Conservation (phyloP, 331 rosid genomes). For the Arachis monticola region DNA sequence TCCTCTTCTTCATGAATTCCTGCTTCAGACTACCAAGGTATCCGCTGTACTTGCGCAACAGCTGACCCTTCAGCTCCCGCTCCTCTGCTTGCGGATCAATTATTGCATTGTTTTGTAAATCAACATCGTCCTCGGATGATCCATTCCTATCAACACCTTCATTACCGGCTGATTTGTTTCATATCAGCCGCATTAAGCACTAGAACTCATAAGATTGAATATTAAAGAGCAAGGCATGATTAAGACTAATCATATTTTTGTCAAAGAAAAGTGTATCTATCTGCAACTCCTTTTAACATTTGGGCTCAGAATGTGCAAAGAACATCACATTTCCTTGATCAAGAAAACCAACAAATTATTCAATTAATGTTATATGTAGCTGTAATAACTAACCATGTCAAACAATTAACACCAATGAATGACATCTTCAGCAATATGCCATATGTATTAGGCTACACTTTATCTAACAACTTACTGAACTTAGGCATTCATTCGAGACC, state of each 20-base stretch:
- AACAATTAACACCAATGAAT: not conserved
- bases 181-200: not conserved
- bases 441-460: not conserved
- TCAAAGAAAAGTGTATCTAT: not conserved
- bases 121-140: constrained; percentile 68
- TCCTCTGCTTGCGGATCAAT: constrained; percentile 80
- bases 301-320: not conserved
- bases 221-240: not conserved
- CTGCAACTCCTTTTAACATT: not conserved
- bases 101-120: constrained; percentile 47
- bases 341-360: not conserved
- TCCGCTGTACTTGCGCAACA: constrained; percentile 80
- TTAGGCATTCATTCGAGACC: not conserved
- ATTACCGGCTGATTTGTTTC: constrained; percentile 42
- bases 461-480: not conserved
- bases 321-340: not conserved
- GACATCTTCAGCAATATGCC: not conserved
- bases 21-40: constrained; percentile 86
- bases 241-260: not conserved
- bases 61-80: constrained; percentile 76
- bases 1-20: constrained; percentile 89
- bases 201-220: not conserved
- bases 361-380: not conserved
- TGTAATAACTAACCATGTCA: not conserved
- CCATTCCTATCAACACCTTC: constrained; percentile 63